Conservation (phyloP, 306 rosid species). For the Cicer yamashitae region DNA sequence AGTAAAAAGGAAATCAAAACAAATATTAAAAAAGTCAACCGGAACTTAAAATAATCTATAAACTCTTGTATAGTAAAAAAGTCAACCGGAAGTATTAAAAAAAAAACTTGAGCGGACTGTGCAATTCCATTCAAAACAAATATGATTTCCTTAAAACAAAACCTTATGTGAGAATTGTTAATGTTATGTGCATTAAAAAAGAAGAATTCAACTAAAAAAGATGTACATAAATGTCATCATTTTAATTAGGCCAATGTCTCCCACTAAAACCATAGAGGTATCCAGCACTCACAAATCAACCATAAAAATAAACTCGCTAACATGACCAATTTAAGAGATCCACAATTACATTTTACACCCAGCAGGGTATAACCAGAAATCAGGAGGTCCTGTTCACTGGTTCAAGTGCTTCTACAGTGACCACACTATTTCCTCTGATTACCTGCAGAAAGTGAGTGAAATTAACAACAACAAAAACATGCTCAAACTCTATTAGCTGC, state of each 20-base stretch:
- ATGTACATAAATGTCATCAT: constrained; percentile 13
- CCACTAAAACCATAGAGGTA: constrained; percentile 20
- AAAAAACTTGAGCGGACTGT: no score
- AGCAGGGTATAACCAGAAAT: not conserved
- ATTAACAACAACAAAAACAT: constrained; percentile 18
- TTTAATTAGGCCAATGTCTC: constrained; percentile 19
- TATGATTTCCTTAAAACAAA: no score
- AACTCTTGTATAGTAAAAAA: no score
- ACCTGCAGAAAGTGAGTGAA: constrained; percentile 65
- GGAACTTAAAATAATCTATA: no score
- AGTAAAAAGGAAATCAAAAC: no score
- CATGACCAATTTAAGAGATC: constrained; percentile 36
- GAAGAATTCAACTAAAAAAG: not conserved
- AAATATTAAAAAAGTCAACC: no score
- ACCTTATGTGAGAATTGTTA: no score
- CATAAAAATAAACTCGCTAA: not conserved
- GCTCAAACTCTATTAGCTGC: not conserved
- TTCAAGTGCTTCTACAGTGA: constrained; percentile 98
- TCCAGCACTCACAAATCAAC: not conserved
- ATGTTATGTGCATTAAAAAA: no score
- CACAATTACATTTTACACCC: constrained; percentile 44
- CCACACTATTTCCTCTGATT: constrained; percentile 94
- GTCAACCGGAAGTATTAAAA: no score
- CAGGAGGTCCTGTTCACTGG: constrained; percentile 71
- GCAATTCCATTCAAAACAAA: no score